phyloP scores from a whole-genome alignment of 1,284 basidiomycete species.

The Ceratobasidium sp. region DNA sequence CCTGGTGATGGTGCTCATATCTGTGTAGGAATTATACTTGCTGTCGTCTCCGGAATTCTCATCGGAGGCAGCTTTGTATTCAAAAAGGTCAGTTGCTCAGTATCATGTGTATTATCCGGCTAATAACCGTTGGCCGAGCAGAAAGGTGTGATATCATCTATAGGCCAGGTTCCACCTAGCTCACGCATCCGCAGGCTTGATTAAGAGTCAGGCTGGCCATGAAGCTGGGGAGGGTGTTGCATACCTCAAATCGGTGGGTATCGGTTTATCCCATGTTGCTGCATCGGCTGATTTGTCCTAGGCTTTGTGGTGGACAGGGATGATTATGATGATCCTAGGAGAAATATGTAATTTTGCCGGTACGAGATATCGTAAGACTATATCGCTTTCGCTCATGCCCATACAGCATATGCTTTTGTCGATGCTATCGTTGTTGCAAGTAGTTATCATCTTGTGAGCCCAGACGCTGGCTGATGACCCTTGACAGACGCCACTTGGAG shows the following conservation, averaged over 20 bases:
- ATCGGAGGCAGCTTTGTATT: conserved; percentile 95
- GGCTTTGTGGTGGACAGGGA: conserved; percentile 89
- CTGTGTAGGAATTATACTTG: conserved; percentile 75
- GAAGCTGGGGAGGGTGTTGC: conserved; percentile 92
- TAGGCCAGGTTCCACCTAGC: conserved; percentile 63
- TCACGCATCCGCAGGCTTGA: conserved; percentile 46
- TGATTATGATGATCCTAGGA: conserved; percentile 69
- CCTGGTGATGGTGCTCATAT: neutral
- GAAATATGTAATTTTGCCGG: conserved; percentile 85
- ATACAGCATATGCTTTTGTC: conserved; percentile 86
- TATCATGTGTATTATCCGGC: neutral
- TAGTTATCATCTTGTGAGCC: conserved; percentile 54
- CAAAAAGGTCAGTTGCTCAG: conserved; percentile 81
- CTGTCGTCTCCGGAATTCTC: conserved; percentile 86
- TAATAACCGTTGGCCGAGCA: conserved; percentile 22
- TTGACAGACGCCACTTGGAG: conserved; percentile 87
- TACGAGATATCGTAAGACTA: conserved; percentile 59
- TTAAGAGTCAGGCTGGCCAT: conserved; percentile 58
- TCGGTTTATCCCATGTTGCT: conserved; percentile 61
- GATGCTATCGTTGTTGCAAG: conserved; percentile 88
- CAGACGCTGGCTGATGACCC: conserved; percentile 54
- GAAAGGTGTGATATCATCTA: conserved; percentile 63
- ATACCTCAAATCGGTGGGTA: conserved; percentile 81
- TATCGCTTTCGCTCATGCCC: conserved; percentile 52
- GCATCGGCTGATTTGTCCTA: conserved; percentile 59